These are phyloP conservation scores for Picea mariana DNA, from an alignment of 83 land plant species.

Conservation along the genomic window DNA sequence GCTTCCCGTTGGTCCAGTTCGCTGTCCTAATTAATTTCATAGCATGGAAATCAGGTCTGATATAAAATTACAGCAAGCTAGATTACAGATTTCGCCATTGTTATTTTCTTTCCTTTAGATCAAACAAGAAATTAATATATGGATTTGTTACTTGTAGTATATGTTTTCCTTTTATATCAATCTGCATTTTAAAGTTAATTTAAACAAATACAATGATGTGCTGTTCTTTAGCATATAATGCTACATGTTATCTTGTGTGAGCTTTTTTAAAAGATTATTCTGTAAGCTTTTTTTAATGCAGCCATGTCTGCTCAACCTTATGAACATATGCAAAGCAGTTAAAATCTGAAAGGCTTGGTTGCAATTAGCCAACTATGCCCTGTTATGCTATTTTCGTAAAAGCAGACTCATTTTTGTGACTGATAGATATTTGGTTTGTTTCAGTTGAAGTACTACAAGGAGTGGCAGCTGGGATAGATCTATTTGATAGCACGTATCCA, in stretches of 20 bases:
- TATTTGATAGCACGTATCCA: constrained; percentile 69
- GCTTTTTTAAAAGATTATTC: no score
- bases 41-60: no score
- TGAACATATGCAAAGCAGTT: neutral
- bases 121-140: no score
- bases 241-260: no score
- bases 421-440: constrained; percentile 12
- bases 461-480: constrained; percentile 69
- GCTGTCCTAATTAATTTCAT: no score
- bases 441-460: constrained; percentile 79
- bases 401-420: neutral
- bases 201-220: neutral
- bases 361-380: neutral
- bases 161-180: neutral
- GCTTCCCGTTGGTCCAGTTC: no score
- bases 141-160: no score
- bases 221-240: neutral
- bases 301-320: no score
- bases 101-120: no score
- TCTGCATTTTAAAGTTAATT: neutral
- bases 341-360: neutral
- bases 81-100: no score
- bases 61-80: no score
- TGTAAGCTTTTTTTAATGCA: no score
- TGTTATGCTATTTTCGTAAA: neutral